Percentiles rank a stretch among this genome's conserved stretches.
These are phyloP conservation scores for Cladosporium sp. DNA, from an alignment of 2,329 filamentous ascomycete species.

Conservation along the genomic window DNA sequence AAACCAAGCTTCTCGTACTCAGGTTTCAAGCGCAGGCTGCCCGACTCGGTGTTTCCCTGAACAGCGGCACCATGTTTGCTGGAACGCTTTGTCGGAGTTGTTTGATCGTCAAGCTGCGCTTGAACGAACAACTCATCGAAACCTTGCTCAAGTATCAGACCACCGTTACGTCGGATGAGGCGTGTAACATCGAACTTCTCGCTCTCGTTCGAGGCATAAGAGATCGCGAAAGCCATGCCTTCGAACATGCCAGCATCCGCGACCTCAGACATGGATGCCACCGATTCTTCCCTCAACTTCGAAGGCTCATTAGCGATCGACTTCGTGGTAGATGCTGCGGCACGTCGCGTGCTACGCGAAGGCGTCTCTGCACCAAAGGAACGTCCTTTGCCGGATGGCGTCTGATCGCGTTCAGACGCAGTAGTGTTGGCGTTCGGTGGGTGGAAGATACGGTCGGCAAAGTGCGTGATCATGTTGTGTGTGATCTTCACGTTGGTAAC, in stretches of 20 bases:
- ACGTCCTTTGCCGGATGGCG: slow-evolving; percentile 27
- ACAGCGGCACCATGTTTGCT: slow-evolving; percentile 26
- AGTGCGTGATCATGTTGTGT: slow-evolving; percentile 45
- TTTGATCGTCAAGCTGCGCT: slow-evolving; percentile 37
- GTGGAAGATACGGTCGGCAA: slow-evolving; percentile 43
- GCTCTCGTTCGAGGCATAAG: slow-evolving; percentile 62
- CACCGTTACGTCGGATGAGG: slow-evolving; percentile 71
- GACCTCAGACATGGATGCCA: slow-evolving; percentile 24
- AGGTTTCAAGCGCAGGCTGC: slow-evolving; percentile 49
- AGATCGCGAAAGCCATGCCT: slow-evolving; percentile 86
- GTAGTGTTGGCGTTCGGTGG: slow-evolving; percentile 18
- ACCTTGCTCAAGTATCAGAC: slow-evolving; percentile 68
- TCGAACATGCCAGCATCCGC: slow-evolving; percentile 61
- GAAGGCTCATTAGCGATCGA: slow-evolving; percentile 22
- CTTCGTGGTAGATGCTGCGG: slow-evolving; percentile 26
- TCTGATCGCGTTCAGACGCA: slow-evolving; percentile 21
- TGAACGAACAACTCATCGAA: slow-evolving; percentile 79
- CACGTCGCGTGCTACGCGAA: slow-evolving; percentile 51
- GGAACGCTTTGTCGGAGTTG: slow-evolving; percentile 28
- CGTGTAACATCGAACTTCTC: slow-evolving; percentile 61
- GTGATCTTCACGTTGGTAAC: slow-evolving; percentile 49
- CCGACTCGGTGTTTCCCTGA: background rate
- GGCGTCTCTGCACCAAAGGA: slow-evolving; percentile 51
- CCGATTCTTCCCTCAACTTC: slow-evolving; percentile 33
- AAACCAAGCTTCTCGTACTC: slow-evolving; percentile 66